Evolutionary conservation across 1,139 yeast genomes (phyloP).

Genomic region (Zygotorulaspora mrakii): DNA sequence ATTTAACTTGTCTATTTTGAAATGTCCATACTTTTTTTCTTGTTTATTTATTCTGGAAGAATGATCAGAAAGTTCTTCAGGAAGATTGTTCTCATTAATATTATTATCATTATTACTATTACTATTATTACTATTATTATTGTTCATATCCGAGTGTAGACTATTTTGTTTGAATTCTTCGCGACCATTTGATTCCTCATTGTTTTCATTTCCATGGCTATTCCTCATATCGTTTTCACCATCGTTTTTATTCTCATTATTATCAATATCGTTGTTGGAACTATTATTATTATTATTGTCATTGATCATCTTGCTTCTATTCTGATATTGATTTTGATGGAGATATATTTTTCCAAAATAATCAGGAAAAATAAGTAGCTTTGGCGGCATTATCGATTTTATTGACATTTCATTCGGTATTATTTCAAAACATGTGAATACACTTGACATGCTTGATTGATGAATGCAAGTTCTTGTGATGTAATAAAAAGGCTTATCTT

Average conservation of each 20-base stretch:
- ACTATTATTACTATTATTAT: too few species aligned
- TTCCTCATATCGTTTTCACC: conserved; percentile 1
- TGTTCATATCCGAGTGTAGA: neutral
- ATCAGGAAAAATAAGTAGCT: conserved; percentile 20
- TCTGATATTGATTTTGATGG: conserved; percentile 10
- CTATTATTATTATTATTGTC: conserved; percentile 4
- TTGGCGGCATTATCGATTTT: conserved; percentile 15
- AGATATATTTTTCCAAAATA: conserved; percentile 16
- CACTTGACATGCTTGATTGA: conserved; percentile 21
- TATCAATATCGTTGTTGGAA: neutral
- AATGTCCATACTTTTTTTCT: conserved; percentile 13
- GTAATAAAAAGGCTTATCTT: conserved; percentile 19
- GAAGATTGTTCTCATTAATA: neutral
- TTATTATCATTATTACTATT: too few species aligned
- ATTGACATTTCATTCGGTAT: conserved; percentile 13
- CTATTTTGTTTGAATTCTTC: neutral
- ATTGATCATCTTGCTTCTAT: neutral
- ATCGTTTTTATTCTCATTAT: conserved; percentile 6
- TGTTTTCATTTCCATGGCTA: conserved; percentile 6
- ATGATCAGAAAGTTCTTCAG: conserved; percentile 2
- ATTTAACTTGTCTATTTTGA: conserved; percentile 15
- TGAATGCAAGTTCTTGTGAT: conserved; percentile 20
- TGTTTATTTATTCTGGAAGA: conserved; percentile 9
- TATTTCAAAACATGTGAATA: conserved; percentile 24
- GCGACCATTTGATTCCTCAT: conserved; percentile 1